Conservation (phyloP, 768 basidiomycete genomes). For the Mycena indigotica region DNA sequence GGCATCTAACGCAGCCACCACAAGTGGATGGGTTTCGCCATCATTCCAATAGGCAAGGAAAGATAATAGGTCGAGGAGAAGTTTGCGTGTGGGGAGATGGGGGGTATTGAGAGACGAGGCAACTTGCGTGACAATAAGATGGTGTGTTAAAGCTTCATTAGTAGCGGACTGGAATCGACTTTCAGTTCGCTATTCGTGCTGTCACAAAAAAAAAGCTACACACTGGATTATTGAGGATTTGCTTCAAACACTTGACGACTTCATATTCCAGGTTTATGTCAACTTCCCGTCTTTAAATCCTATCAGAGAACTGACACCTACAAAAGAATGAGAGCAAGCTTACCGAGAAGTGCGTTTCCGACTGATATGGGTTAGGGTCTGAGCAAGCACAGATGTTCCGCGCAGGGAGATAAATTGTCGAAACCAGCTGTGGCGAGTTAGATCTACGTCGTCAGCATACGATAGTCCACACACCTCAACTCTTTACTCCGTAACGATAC, state of each 20-base stretch:
- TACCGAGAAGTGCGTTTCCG: conserved; percentile 69
- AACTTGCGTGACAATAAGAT: conserved; percentile 75
- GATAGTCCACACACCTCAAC: conserved; percentile 56
- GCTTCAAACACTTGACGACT: conserved; percentile 82
- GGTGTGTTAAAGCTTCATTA: conserved; percentile 72
- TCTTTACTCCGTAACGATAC: conserved; percentile 82
- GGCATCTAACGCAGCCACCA: conserved; percentile 73
- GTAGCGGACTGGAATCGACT: conserved; percentile 54
- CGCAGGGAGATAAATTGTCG: conserved; percentile 71
- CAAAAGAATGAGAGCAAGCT: conserved; percentile 12
- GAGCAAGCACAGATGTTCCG: conserved; percentile 84
- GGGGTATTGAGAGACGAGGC: conserved; percentile 82
- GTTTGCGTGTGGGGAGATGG: conserved; percentile 74
- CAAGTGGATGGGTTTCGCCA: conserved; percentile 61
- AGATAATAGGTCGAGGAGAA: conserved; percentile 76
- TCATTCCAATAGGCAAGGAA: conserved; percentile 72
- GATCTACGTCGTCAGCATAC: conserved; percentile 6
- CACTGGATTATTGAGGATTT: conserved; percentile 72
- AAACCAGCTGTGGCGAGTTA: conserved; percentile 66
- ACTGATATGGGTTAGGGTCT: conserved; percentile 74
- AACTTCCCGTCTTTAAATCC: conserved; percentile 50
- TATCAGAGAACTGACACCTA: background rate
- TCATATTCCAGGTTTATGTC: conserved; percentile 85
- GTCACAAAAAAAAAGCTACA: conserved; percentile 27
- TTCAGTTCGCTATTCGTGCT: background rate